phyloP scores from a whole-genome alignment of 768 basidiomycete species.

The Boletus insuetus region DNA sequence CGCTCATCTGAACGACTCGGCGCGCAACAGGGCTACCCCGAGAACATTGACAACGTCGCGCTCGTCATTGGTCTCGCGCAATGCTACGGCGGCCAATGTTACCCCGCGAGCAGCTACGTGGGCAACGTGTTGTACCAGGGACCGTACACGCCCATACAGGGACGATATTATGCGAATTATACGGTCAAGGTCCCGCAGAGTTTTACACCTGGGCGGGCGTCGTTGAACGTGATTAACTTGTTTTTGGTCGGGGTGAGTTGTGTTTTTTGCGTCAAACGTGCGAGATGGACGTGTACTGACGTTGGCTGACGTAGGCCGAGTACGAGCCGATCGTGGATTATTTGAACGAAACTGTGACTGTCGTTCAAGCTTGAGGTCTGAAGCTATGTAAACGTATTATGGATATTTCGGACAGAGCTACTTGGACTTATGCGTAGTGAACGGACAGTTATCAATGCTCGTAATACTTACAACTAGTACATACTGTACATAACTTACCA shows the following conservation, averaged over 20 bases:
- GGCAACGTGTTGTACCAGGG: constrained; percentile 37
- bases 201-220: constrained; percentile 29
- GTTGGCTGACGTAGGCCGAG: constrained; percentile 2
- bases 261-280: not conserved
- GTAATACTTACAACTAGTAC: too few relatives aligned
- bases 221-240: constrained; percentile 37
- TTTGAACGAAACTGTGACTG: constrained; percentile 20
- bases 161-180: constrained; percentile 30
- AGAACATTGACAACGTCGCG: constrained; percentile 27
- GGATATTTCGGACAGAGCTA: not conserved
- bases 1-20: not conserved
- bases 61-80: constrained; percentile 32
- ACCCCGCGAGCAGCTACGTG: constrained; percentile 20
- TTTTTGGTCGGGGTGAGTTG: constrained; percentile 41
- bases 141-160: constrained; percentile 24
- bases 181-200: constrained; percentile 28
- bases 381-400: not conserved
- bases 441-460: not conserved
- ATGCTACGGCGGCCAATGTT: constrained; percentile 26
- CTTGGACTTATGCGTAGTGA: not conserved
- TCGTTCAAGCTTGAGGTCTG: not conserved
- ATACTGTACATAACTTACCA: not conserved
- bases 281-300: not conserved
- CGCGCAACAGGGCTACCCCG: constrained; percentile 12
- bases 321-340: constrained; percentile 16